These are phyloP conservation scores for Viola odorata DNA, from an alignment of 345 rosid species.

Conservation along the genomic window DNA sequence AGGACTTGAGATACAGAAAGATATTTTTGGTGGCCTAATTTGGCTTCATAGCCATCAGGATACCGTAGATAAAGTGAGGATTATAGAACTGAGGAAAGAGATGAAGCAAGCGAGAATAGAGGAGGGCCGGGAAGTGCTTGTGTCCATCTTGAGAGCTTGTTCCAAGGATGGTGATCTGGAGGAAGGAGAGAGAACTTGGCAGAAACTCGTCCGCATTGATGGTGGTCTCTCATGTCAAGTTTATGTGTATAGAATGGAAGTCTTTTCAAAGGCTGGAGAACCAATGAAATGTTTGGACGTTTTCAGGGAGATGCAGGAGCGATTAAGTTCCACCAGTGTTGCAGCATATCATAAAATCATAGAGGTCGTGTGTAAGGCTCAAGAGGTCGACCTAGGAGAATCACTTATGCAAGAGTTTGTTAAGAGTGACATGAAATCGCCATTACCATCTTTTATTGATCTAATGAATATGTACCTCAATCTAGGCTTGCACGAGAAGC, in stretches of 20 bases:
- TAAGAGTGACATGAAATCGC: constrained; percentile 59
- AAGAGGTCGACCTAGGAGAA: constrained; percentile 49
- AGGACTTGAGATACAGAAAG: constrained; percentile 63
- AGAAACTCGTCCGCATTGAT: constrained; percentile 36
- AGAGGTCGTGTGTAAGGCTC: constrained; percentile 51
- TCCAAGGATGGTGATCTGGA: constrained; percentile 57
- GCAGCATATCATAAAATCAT: constrained; percentile 73
- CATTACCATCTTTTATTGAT: constrained; percentile 52
- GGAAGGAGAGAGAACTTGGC: constrained; percentile 68
- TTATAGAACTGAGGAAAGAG: constrained; percentile 48
- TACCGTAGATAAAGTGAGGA: constrained; percentile 46
- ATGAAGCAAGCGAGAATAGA: constrained; percentile 55
- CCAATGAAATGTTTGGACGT: constrained; percentile 46
- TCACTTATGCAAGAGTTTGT: constrained; percentile 57
- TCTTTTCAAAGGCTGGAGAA: constrained; percentile 50
- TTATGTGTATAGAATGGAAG: constrained; percentile 76
- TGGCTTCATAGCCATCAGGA: constrained; percentile 90
- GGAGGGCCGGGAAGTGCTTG: constrained; percentile 55
- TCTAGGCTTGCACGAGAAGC: constrained; percentile 49
- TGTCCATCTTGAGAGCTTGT: constrained; percentile 70
- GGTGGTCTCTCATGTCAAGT: constrained; percentile 50
- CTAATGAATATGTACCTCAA: constrained; percentile 50
- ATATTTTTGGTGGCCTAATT: constrained; percentile 63
- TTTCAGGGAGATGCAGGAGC: constrained; percentile 64
- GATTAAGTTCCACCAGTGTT: constrained; percentile 42